Evolutionary conservation across 805 yeast species (phyloP), one percentile per base, ranked within the genome.

Genomic region (Peterozyma xylosa): DNA sequence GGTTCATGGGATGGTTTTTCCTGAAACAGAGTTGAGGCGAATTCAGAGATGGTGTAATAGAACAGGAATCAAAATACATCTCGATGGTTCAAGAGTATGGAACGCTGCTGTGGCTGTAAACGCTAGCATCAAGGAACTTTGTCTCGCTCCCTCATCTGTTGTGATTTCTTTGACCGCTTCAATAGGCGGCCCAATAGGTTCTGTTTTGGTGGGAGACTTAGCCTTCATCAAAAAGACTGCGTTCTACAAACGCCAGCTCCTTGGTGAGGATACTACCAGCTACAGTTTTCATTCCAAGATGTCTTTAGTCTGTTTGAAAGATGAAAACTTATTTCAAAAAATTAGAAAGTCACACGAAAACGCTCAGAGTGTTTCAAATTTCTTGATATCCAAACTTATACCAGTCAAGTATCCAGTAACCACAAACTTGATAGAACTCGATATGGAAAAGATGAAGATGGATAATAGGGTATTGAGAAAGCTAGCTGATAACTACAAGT

Each of bases 21-120:
- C 97, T 5, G 53, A 80, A 37, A 90, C 82, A 33, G 96, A 90
- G 59, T 70, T 90, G 42, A 64, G 66, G 45, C 74, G 76, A 44
- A 90, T 90, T 53, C 73, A 82, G 37, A 71, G 65, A 37, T 90
- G 85, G 72, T 86, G 91, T 49, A 68, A 70, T 41, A 72, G 65
- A 30, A 70, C 80, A 51, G 70, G 67, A 43, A 63, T 86, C 43
- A 71, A 68, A 44, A 60, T 89, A 51, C 97, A 90, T 56, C 76
- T 89, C 54, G 98, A 90, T 59, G 98, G 97, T 48, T 97, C 97
- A 11, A 75, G 97, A 53, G 64, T 90, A 41, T 88, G 93, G 90
- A 86, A 86, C 60, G 96, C 96, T 14, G 68, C 79, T 37, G 84
- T 74, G 10, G 90, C 74, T 18, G 76, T 86, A 9, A 86, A 83